These are phyloP conservation scores for Pleurotus cornucopiae DNA, from an alignment of 768 basidiomycete species.

Conservation along the genomic window DNA sequence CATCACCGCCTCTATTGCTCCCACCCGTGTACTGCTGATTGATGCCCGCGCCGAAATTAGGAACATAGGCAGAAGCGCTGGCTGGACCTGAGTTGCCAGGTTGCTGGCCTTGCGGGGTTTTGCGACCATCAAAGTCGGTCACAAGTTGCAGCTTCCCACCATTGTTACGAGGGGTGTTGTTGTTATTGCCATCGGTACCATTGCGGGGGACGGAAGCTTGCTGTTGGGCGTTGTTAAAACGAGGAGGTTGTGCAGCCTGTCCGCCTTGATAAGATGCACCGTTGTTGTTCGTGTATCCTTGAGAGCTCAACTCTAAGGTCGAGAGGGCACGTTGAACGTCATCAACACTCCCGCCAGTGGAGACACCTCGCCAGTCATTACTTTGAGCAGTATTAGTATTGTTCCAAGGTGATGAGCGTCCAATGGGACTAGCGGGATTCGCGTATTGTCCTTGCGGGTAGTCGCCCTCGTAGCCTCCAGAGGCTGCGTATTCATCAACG, in stretches of 20 bases:
- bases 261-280: slow-evolving; percentile 32
- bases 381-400: slow-evolving; percentile 28
- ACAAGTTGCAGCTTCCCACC: slow-evolving; percentile 48
- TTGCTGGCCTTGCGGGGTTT: slow-evolving; percentile 45
- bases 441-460: slow-evolving; percentile 31
- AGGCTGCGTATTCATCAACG: slow-evolving; percentile 9
- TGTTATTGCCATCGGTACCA: slow-evolving; percentile 27
- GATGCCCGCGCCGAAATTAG: slow-evolving; percentile 16
- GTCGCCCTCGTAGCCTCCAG: background rate
- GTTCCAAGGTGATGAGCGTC: slow-evolving; percentile 63
- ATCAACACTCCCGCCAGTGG: slow-evolving; percentile 45
- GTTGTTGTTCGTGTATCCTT: slow-evolving; percentile 21
- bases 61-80: slow-evolving; percentile 42
- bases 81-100: slow-evolving; percentile 38
- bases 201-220: slow-evolving; percentile 32
- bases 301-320: slow-evolving; percentile 55
- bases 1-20: slow-evolving; percentile 14
- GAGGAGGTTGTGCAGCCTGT: slow-evolving; percentile 62
- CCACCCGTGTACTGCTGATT: slow-evolving; percentile 33
- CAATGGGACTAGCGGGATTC: slow-evolving; percentile 53
- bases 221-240: slow-evolving; percentile 57
- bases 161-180: slow-evolving; percentile 23
- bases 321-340: slow-evolving; percentile 76
- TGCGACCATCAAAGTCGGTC: slow-evolving; percentile 65
- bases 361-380: slow-evolving; percentile 50